Evolutionary conservation across 106 monocot species (phyloP), one percentile per base, ranked within the genome.

Genomic region (Allium sativum): DNA sequence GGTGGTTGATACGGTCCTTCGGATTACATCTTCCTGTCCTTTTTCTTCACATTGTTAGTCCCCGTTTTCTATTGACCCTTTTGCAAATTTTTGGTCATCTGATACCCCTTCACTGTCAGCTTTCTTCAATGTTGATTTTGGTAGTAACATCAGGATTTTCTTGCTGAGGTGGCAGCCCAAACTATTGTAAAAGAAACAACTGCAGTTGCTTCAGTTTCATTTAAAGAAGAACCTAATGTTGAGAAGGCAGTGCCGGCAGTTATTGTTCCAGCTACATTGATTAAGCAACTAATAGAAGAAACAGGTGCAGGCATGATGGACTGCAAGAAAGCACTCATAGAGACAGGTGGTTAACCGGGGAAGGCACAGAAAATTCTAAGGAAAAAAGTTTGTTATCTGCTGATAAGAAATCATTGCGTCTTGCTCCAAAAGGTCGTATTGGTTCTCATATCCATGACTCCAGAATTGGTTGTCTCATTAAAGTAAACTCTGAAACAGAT

Each of bases 301-400:
- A 87, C 95, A 2, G 87, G 90, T 21, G 95, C 90, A 1, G 95
- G 95, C 52, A 96, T 90, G 95, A 96, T 96, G 95, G 90, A 96
- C 66, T 96, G 95, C 82, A 90, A 96, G 79, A 96, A 90, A 64
- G 90, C 95, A 42, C 84, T 90, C 0, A 41, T 64, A 48, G 95
- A 90, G 65, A 84, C 73, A 8, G 79, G 66, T 9, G 95, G 90
- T 7, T 70, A 96, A 65, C 70, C 90, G 2, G 79, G 80, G 68
- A 81, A 81, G 66, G 93, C 93, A 19, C 84, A 87, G 64, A 87
- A 90, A 62, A 84, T 77, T 75, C 90, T 96, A 18, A 64, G 90
- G 9, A 96, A 96, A 63, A 90, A 90, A 59, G 95, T 13, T 77
- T 96, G 4, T 76, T 87, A 7, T 96, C 90, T 4, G 95, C 95